A percentile compares a stretch with the other conserved stretches of the same genome.
These are phyloP conservation scores for Cicer arietinum DNA, from an alignment of 306 rosid species.

Conservation along the genomic window DNA sequence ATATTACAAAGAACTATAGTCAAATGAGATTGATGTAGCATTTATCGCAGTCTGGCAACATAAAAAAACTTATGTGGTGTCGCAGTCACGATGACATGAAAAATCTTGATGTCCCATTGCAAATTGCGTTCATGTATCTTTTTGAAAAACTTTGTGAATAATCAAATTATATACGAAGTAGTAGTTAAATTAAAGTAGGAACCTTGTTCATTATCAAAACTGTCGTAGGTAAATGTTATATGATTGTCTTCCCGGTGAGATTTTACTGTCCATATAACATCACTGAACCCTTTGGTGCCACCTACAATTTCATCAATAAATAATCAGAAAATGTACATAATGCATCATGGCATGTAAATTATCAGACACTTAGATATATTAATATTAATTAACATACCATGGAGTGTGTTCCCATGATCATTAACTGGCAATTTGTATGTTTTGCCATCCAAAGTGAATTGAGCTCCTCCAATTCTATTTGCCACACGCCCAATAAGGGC, in stretches of 20 bases:
- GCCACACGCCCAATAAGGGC: slow-evolving; percentile 56
- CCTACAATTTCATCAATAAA: slow-evolving; percentile 50
- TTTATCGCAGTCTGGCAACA: too few species aligned
- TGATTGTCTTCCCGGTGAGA: slow-evolving; percentile 49
- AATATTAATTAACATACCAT: slow-evolving; percentile 32
- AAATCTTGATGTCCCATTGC: background rate
- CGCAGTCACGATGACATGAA: background rate
- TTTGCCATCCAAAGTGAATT: slow-evolving; percentile 48
- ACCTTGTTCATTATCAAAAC: slow-evolving; percentile 73
- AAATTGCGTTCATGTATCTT: background rate
- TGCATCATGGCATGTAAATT: background rate
- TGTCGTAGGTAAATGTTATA: slow-evolving; percentile 59
- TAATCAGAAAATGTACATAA: slow-evolving; percentile 18
- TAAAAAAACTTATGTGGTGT: too few species aligned
- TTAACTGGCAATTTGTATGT: slow-evolving; percentile 51
- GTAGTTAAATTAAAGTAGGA: background rate
- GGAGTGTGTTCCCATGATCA: slow-evolving; percentile 54
- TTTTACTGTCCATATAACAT: slow-evolving; percentile 61
- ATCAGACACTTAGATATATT: slow-evolving; percentile 4
- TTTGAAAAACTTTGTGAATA: background rate
- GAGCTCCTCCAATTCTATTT: slow-evolving; percentile 55
- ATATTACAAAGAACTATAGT: background rate
- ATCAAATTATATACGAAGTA: background rate
- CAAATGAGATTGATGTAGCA: background rate
- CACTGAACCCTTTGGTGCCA: slow-evolving; percentile 64